Percentiles rank a stretch among this genome's conserved stretches.
These are phyloP conservation scores for Backusella tuberculispora DNA, from an alignment of 192 early-diverging fungal genomes.

Conservation along the genomic window DNA sequence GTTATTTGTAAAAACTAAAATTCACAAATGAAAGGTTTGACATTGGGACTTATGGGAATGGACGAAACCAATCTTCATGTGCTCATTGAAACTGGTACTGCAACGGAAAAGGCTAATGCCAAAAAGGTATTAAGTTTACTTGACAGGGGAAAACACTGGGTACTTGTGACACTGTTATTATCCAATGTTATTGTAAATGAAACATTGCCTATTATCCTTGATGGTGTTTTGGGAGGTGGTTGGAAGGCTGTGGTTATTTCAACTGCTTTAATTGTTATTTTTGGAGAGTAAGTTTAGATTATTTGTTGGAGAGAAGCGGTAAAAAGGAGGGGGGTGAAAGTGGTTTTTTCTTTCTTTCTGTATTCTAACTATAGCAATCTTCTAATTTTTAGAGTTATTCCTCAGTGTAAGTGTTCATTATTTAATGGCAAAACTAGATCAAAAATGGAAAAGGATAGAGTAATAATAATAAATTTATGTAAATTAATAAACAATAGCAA, in stretches of 20 bases:
- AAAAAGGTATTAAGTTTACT: conserved; percentile 51
- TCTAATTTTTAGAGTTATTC: conserved; percentile 66
- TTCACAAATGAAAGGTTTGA: conserved; percentile 32
- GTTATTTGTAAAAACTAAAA: too few relatives aligned
- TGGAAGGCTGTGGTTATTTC: conserved; percentile 85
- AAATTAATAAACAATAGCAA: conserved; percentile 49
- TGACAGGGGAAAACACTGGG: conserved; percentile 76
- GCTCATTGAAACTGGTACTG: conserved; percentile 78
- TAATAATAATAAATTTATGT: background rate
- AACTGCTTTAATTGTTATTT: conserved; percentile 88
- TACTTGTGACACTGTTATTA: conserved; percentile 89
- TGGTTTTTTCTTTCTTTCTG: background rate
- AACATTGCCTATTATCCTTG: conserved; percentile 85
- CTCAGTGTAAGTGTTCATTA: conserved; percentile 54
- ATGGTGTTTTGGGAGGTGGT: conserved; percentile 78
- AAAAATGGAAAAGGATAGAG: background rate
- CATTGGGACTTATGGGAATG: conserved; percentile 58
- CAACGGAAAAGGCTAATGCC: conserved; percentile 73
- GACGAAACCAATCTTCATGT: conserved; percentile 88
- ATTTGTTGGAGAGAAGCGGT: too few relatives aligned
- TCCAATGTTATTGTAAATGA: conserved; percentile 97
- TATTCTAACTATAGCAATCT: conserved; percentile 10
- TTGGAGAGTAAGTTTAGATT: conserved; percentile 78
- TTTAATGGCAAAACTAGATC: background rate
- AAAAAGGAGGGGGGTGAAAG: too few relatives aligned